These are phyloP conservation scores for Ganoderma multipileum DNA, from an alignment of 1,284 basidiomycete species.

Conservation along the genomic window DNA sequence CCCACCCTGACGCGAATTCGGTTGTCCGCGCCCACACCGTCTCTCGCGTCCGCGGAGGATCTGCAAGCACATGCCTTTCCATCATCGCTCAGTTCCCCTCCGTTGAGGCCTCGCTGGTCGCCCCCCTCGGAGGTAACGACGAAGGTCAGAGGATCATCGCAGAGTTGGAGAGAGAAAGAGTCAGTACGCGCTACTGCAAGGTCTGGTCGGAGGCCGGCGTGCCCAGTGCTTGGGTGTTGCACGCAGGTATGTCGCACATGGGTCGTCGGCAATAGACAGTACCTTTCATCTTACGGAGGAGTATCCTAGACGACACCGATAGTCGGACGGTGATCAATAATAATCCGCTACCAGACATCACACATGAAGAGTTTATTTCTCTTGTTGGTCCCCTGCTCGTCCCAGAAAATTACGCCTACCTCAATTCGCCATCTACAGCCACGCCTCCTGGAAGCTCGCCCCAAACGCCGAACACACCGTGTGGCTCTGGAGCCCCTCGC, in stretches of 20 bases:
- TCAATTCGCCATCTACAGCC: constrained; percentile 35
- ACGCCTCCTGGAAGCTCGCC: constrained; percentile 35
- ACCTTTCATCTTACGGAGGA: background rate
- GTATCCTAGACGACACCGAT: constrained; percentile 58
- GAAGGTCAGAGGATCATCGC: constrained; percentile 68
- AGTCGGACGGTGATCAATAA: constrained; percentile 79
- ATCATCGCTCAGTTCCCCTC: constrained; percentile 72
- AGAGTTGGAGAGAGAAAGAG: constrained; percentile 70
- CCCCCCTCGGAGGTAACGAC: constrained; percentile 73
- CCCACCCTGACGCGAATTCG: constrained; percentile 63
- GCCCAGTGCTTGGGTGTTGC: constrained; percentile 82
- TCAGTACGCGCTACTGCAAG: constrained; percentile 77
- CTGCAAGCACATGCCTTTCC: constrained; percentile 73
- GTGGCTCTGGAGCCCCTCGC: constrained; percentile 41
- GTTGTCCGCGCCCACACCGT: constrained; percentile 76
- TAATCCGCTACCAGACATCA: constrained; percentile 83
- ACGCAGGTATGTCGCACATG: constrained; percentile 54
- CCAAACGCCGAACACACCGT: constrained; percentile 26
- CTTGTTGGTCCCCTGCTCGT: constrained; percentile 78
- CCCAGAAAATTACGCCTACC: constrained; percentile 71
- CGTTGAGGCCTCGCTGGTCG: constrained; percentile 74
- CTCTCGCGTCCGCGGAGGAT: constrained; percentile 68
- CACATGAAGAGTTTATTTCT: constrained; percentile 83
- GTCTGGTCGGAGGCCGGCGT: constrained; percentile 73
- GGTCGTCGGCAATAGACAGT: background rate